phyloP scores from a whole-genome alignment of 140 eudicot species.

The Senecio squalidus region DNA sequence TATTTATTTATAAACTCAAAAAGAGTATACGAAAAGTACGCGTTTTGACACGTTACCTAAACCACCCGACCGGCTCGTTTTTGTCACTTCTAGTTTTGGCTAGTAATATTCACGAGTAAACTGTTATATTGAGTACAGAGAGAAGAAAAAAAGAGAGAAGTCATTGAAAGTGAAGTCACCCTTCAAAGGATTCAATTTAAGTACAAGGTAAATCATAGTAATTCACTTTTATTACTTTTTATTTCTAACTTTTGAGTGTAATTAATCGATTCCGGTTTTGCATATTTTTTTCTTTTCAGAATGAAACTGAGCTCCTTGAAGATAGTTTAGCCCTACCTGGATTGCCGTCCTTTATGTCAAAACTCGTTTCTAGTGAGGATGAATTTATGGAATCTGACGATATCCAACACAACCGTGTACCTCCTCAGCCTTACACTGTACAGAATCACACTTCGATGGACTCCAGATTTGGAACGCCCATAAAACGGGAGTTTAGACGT shows the following conservation, averaged over 20 bases:
- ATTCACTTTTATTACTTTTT: not conserved
- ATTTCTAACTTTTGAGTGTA: not conserved
- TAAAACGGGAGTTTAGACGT: constrained; percentile 57
- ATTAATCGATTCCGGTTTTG: not conserved
- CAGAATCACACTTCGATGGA: constrained; percentile 41
- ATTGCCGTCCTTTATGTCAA: constrained; percentile 58
- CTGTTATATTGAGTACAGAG: constrained; percentile 43
- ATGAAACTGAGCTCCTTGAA: constrained; percentile 81
- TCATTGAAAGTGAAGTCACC: constrained; percentile 80
- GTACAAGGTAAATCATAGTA: constrained; percentile 55
- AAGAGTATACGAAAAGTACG: not conserved
- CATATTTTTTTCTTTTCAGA: constrained; percentile 34
- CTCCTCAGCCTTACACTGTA: constrained; percentile 19
- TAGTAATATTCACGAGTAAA: constrained; percentile 2
- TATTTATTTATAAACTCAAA: too few relatives aligned
- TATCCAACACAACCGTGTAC: constrained; percentile 35
- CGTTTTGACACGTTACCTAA: not conserved
- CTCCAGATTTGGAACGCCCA: constrained; percentile 41
- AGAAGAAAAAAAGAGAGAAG: constrained; percentile 95
- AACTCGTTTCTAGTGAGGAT: constrained; percentile 75
- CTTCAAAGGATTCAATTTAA: constrained; percentile 87
- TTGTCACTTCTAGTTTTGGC: not conserved
- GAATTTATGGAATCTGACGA: constrained; percentile 84
- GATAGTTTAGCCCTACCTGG: constrained; percentile 74
- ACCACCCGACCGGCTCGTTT: not conserved